Evolutionary conservation across 2,329 filamentous ascomycete genomes (phyloP).

Genomic region (Chaetomiaceae sp.): DNA sequence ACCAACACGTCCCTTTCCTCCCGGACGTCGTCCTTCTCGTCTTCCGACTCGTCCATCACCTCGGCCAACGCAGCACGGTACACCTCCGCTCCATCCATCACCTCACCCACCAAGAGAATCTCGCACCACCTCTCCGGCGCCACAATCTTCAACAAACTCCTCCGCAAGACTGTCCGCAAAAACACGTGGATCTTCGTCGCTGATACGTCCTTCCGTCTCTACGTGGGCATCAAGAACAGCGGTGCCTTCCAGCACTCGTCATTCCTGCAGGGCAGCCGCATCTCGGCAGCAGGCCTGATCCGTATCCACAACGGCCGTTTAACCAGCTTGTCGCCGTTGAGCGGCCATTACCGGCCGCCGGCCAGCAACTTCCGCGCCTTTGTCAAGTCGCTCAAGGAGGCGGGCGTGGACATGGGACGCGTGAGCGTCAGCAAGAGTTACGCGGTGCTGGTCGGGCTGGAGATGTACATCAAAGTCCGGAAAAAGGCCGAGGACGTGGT

Average conservation of each 20-base stretch:
- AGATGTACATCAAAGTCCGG: conserved; percentile 55
- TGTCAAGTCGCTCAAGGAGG: conserved; percentile 65
- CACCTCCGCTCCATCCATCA: conserved; percentile 46
- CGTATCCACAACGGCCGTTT: conserved; percentile 78
- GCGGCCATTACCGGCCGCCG: conserved; percentile 82
- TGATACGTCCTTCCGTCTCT: conserved; percentile 78
- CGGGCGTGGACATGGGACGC: conserved; percentile 72
- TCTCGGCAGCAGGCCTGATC: conserved; percentile 78
- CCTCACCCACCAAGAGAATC: conserved; percentile 56
- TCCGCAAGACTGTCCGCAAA: conserved; percentile 74
- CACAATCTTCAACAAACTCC: conserved; percentile 71
- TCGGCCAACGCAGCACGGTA: conserved; percentile 46
- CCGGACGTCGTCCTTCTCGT: conserved; percentile 2
- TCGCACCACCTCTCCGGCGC: conserved; percentile 63
- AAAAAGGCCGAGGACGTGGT: conserved; percentile 20
- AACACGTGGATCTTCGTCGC: conserved; percentile 94
- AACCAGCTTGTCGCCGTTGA: conserved; percentile 64
- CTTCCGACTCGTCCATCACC: conserved; percentile 42
- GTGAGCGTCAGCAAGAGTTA: conserved; percentile 80
- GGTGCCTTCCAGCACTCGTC: conserved; percentile 89
- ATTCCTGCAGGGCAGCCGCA: conserved; percentile 77
- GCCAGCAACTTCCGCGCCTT: conserved; percentile 80
- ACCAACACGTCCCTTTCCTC: conserved; percentile 24
- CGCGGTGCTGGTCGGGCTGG: conserved; percentile 74
- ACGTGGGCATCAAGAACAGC: conserved; percentile 84